phyloP scores from a whole-genome alignment of 108 stramenopile species.

The Fistulifera pelliculosa region DNA sequence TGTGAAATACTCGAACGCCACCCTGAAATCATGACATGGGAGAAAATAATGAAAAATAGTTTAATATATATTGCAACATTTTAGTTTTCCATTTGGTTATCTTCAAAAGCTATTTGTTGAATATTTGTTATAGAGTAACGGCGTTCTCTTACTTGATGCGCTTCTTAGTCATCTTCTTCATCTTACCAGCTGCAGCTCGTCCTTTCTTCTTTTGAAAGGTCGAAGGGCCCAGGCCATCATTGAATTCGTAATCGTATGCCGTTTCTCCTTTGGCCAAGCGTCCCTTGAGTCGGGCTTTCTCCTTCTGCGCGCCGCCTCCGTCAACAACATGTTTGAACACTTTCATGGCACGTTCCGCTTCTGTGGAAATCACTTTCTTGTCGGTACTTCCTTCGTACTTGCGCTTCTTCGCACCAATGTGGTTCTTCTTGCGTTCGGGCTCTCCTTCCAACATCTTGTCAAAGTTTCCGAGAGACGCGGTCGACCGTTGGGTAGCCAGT shows the following conservation, averaged over 20 bases:
- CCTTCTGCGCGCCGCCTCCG: slow-evolving; percentile 64
- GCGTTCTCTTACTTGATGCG: slow-evolving; percentile 36
- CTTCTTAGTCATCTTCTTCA: slow-evolving; percentile 83
- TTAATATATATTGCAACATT: slow-evolving; percentile 1
- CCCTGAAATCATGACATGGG: slow-evolving; percentile 49
- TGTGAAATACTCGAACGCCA: slow-evolving; percentile 31
- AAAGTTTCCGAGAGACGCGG: slow-evolving; percentile 77
- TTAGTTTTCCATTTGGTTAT: too few species aligned
- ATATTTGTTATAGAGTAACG: too few species aligned
- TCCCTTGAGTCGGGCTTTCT: slow-evolving; percentile 62
- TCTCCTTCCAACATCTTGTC: slow-evolving; percentile 78
- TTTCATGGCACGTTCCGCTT: slow-evolving; percentile 57
- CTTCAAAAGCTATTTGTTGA: too few species aligned
- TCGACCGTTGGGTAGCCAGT: slow-evolving; percentile 67
- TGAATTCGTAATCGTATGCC: slow-evolving; percentile 81
- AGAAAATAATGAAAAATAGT: slow-evolving; percentile 40
- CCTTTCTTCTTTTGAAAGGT: slow-evolving; percentile 88
- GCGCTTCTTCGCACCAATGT: slow-evolving; percentile 47
- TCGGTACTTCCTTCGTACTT: slow-evolving; percentile 51
- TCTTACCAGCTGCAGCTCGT: slow-evolving; percentile 78
- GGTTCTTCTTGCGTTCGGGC: slow-evolving; percentile 57
- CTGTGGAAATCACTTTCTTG: slow-evolving; percentile 36
- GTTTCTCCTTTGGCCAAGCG: slow-evolving; percentile 77
- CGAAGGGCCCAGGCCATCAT: slow-evolving; percentile 72
- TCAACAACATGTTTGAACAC: slow-evolving; percentile 71